phyloP scores from a whole-genome alignment of 83 land plant genomes.

The Thuja plicata region DNA sequence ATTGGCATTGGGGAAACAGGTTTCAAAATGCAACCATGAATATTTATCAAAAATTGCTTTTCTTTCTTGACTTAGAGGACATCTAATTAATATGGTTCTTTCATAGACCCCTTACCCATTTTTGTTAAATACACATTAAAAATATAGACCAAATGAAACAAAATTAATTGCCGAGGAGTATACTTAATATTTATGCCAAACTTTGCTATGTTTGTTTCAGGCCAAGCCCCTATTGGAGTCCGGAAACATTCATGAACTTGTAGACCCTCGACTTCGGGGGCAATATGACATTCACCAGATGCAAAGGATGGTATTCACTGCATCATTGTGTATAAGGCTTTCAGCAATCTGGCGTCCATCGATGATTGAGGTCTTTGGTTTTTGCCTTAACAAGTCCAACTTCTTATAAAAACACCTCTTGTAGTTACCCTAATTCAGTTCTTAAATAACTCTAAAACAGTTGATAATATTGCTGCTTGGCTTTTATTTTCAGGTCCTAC shows the following conservation, averaged over 20 bases:
- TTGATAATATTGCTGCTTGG: slow-evolving; percentile 2
- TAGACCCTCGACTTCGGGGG: slow-evolving; percentile 38
- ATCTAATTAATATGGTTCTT: slow-evolving; percentile 6
- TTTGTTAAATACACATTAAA: background rate
- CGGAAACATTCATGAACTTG: slow-evolving; percentile 35
- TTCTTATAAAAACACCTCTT: background rate
- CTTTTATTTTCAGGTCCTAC: background rate
- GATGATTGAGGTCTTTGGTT: slow-evolving; percentile 67
- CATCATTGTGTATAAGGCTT: slow-evolving; percentile 59
- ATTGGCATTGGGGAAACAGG: background rate
- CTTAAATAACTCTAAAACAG: background rate
- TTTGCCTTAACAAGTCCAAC: background rate
- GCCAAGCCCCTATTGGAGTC: slow-evolving; percentile 43
- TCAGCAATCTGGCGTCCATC: slow-evolving; percentile 79
- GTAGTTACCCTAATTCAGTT: background rate
- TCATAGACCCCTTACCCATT: background rate
- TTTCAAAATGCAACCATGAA: background rate
- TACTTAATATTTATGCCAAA: background rate
- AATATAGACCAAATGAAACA: background rate
- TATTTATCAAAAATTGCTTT: background rate
- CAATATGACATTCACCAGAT: slow-evolving; percentile 41
- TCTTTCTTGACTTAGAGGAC: background rate
- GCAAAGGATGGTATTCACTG: slow-evolving; percentile 34
- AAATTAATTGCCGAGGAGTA: background rate
- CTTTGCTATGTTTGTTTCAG: slow-evolving; percentile 23